Percentiles rank a stretch among this genome's conserved stretches.
These are phyloP conservation scores for Spathaspora passalidarum DNA, from an alignment of 805 yeast species.

Conservation along the genomic window DNA sequence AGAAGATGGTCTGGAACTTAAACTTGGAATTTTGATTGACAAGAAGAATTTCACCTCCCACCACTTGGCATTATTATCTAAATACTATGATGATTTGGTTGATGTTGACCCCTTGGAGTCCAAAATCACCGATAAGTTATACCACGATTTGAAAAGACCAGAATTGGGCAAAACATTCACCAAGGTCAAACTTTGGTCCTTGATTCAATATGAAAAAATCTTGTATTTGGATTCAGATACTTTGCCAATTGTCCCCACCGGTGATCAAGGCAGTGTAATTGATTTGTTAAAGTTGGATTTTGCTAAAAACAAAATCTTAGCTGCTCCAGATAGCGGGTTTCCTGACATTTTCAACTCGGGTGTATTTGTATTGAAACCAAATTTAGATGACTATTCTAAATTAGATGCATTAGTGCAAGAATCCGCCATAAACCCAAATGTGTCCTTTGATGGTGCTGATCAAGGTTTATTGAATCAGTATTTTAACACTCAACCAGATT, in stretches of 20 bases:
- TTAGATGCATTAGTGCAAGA: slow-evolving; percentile 30
- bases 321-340: slow-evolving; percentile 86
- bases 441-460: slow-evolving; percentile 82
- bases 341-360: slow-evolving; percentile 90
- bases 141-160: slow-evolving; percentile 43
- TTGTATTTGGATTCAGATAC: slow-evolving; percentile 68
- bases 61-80: slow-evolving; percentile 25
- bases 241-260: slow-evolving; percentile 36
- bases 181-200: slow-evolving; percentile 56
- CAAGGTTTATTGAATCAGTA: slow-evolving; percentile 85
- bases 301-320: slow-evolving; percentile 33
- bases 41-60: slow-evolving; percentile 18
- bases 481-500: slow-evolving; percentile 47
- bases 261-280: slow-evolving; percentile 18
- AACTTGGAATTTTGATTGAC: slow-evolving; percentile 34
- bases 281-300: slow-evolving; percentile 28
- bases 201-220: slow-evolving; percentile 42
- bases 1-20: slow-evolving; percentile 1
- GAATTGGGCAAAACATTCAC: slow-evolving; percentile 53
- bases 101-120: slow-evolving; percentile 25
- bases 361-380: slow-evolving; percentile 60
- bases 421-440: slow-evolving; percentile 13
- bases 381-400: slow-evolving; percentile 34
- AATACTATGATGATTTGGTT: slow-evolving; percentile 28
- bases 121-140: slow-evolving; percentile 22